Evolutionary conservation across 1,139 yeast species (phyloP).

Genomic region (Lodderomyces beijingensis): DNA sequence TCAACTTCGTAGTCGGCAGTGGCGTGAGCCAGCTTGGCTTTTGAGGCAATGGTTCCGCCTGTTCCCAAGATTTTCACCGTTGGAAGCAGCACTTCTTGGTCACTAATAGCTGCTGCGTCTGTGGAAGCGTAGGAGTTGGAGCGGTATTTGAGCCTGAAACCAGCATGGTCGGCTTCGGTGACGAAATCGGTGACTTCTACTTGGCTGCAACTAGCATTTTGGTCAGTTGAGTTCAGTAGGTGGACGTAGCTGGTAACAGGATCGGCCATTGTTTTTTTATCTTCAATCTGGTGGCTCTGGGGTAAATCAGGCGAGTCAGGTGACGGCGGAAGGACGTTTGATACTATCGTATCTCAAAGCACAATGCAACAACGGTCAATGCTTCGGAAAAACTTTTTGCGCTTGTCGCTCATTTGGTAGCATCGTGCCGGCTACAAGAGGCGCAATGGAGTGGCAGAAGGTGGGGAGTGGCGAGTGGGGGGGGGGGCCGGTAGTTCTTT

Average conservation of each 20-base stretch:
- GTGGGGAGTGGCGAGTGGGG: no score
- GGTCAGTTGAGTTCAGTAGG: slow-evolving; percentile 1
- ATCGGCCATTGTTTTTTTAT: no score
- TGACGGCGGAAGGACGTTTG: no score
- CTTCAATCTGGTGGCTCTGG: no score
- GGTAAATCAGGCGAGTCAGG: no score
- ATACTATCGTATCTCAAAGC: no score
- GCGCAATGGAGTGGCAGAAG: no score
- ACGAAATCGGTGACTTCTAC: slow-evolving; percentile 7
- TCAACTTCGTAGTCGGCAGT: slow-evolving; percentile 71
- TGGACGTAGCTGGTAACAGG: slow-evolving; percentile 6
- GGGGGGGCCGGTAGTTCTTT: no score
- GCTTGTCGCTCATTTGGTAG: no score
- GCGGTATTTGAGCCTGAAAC: slow-evolving; percentile 16
- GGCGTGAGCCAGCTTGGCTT: slow-evolving; percentile 50
- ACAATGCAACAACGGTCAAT: no score
- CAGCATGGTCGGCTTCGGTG: slow-evolving; percentile 4
- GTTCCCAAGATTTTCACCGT: slow-evolving; percentile 60
- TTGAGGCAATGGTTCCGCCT: slow-evolving; percentile 72
- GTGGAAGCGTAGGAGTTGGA: slow-evolving; percentile 14
- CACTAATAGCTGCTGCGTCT: background rate
- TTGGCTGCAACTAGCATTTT: slow-evolving; percentile 2
- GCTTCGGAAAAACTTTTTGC: no score
- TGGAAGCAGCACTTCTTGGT: slow-evolving; percentile 23
- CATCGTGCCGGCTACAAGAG: no score